phyloP scores from a whole-genome alignment of 352 stramenopile species.

The Phytopythium sindhum region DNA sequence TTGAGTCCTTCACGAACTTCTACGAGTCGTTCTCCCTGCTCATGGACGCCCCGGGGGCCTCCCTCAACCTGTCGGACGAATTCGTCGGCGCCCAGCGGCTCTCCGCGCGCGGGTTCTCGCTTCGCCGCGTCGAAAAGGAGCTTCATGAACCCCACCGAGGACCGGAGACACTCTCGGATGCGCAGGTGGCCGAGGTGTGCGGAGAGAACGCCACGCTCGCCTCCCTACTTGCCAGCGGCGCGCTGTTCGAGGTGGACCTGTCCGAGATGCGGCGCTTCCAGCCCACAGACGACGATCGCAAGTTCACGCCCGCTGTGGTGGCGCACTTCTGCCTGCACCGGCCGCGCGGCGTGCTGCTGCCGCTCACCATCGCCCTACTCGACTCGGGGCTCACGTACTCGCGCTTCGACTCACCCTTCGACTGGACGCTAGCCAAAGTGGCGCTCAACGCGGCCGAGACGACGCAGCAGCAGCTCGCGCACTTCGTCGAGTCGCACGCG shows the following conservation, averaged over 20 bases:
- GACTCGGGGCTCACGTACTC: constrained; percentile 45
- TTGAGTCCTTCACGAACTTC: constrained; percentile 20
- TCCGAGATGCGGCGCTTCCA: constrained; percentile 33
- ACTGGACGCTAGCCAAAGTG: constrained; percentile 54
- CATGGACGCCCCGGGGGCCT: constrained; percentile 13
- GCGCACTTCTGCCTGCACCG: constrained; percentile 39
- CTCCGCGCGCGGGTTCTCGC: constrained; percentile 42
- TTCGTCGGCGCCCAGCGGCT: constrained; percentile 38
- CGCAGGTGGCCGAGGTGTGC: constrained; percentile 28
- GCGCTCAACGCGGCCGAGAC: constrained; percentile 38
- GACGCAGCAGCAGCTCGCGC: constrained; percentile 48
- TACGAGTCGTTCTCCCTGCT: constrained; percentile 27
- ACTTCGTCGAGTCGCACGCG: constrained; percentile 50
- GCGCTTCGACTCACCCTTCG: constrained; percentile 44
- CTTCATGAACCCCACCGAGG: constrained; percentile 10
- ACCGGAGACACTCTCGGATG: constrained; percentile 17
- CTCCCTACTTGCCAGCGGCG: constrained; percentile 17
- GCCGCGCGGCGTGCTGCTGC: constrained; percentile 14
- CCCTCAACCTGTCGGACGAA: constrained; percentile 33
- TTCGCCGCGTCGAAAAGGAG: constrained; percentile 21
- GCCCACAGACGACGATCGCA: constrained; percentile 10
- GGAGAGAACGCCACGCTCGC: constrained; percentile 14
- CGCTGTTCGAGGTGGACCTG: constrained; percentile 37
- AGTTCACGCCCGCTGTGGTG: constrained; percentile 39
- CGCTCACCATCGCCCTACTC: constrained; percentile 39